phyloP scores from a whole-genome alignment of 129 eudicot species.

The Flaveria bidentis region DNA sequence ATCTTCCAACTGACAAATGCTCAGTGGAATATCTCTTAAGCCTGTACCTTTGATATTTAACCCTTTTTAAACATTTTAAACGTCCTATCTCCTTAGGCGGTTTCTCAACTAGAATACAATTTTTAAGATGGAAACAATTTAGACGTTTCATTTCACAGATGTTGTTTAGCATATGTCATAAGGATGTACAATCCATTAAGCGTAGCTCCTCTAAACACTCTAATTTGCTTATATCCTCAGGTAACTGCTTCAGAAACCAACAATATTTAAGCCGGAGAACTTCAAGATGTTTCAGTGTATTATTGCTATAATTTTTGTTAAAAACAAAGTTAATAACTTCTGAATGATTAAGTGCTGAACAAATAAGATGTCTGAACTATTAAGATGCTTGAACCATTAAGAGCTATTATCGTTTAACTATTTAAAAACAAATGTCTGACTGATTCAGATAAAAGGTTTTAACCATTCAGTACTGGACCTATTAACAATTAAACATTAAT shows the following conservation, averaged over 20 bases:
- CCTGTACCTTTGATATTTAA: not conserved
- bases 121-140: not conserved
- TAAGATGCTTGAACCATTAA: too few relatives aligned
- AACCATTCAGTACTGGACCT: too few relatives aligned
- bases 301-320: not conserved
- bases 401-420: too few relatives aligned
- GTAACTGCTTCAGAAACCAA: constrained; percentile 6
- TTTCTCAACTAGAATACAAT: not conserved
- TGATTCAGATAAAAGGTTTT: too few relatives aligned
- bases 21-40: not conserved
- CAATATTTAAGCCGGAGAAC: not conserved
- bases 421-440: too few relatives aligned
- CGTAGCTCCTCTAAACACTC: constrained; percentile 1
- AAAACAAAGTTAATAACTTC: not conserved
- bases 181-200: not conserved
- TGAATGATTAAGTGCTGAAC: too few relatives aligned
- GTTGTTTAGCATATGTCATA: not conserved
- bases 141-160: not conserved
- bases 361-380: too few relatives aligned
- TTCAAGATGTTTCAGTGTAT: not conserved
- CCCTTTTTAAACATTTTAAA: not conserved
- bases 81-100: constrained; percentile 5
- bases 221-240: constrained; percentile 8
- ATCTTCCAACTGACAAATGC: not conserved
- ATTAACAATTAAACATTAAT: too few relatives aligned